Conservation (phyloP, 2,329 filamentous ascomycete genomes). For the Trichoderma atrobrunneum region DNA sequence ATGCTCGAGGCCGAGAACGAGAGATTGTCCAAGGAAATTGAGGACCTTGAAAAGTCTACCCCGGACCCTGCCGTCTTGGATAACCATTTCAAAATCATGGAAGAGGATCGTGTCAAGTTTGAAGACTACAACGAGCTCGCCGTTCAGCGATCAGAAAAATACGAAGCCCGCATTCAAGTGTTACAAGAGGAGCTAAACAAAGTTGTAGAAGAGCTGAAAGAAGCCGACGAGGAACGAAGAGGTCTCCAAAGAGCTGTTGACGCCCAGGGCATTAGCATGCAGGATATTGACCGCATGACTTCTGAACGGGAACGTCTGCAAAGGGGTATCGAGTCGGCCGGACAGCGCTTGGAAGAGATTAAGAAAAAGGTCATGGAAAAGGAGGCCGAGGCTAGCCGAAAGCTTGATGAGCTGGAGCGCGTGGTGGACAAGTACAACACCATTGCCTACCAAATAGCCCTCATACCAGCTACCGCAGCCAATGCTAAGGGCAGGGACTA, state of each 20-base stretch:
- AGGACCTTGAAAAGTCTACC: conserved; percentile 81
- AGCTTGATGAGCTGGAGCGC: conserved; percentile 88
- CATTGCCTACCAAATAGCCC: conserved; percentile 84
- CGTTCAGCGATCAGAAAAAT: conserved; percentile 82
- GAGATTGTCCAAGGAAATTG: conserved; percentile 77
- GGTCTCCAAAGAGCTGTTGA: conserved; percentile 83
- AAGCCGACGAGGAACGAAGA: conserved; percentile 78
- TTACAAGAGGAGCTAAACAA: conserved; percentile 86
- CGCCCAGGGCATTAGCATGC: conserved; percentile 89
- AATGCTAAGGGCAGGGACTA: conserved; percentile 85
- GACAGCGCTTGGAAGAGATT: conserved; percentile 74
- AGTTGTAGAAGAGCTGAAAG: conserved; percentile 68
- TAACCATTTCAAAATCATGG: conserved; percentile 86
- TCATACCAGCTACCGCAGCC: conserved; percentile 79
- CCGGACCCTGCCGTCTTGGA: conserved; percentile 82
- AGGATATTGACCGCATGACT: conserved; percentile 99
- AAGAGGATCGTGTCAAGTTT: conserved; percentile 92
- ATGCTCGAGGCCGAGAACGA: conserved; percentile 84
- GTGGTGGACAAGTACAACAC: conserved; percentile 91
- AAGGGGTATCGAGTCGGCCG: conserved; percentile 75
- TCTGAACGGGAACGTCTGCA: conserved; percentile 92
- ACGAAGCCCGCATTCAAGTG: conserved; percentile 74
- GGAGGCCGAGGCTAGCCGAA: conserved; percentile 80
- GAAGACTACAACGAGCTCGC: conserved; percentile 90
- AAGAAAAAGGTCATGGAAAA: conserved; percentile 81